Conservation (phyloP, 1,139 yeast genomes). For the Yamadazyma aaseri region DNA sequence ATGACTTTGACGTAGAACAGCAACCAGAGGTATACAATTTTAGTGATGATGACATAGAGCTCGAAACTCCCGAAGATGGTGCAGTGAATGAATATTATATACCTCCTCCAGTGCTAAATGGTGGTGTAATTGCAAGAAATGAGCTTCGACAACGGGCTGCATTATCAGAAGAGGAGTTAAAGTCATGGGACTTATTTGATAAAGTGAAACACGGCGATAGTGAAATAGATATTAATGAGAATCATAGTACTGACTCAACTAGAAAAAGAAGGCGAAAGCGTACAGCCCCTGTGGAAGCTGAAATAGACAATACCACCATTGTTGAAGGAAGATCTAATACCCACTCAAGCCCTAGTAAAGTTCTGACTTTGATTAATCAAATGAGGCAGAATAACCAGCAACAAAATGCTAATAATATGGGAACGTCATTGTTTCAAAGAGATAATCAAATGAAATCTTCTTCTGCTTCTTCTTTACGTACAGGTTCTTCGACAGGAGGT, state of each 20-base stretch:
- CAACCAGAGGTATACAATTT: constrained; percentile 1
- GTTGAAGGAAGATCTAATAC: constrained; percentile 5
- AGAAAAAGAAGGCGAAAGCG: constrained; percentile 27
- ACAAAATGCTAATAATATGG: not conserved
- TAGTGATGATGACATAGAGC: constrained; percentile 6
- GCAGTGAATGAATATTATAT: not conserved
- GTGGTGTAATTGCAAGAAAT: constrained; percentile 40
- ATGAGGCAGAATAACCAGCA: constrained; percentile 3
- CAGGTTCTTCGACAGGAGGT: constrained; percentile 11
- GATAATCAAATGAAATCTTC: constrained; percentile 1
- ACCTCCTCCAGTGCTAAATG: constrained; percentile 26
- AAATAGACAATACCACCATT: not conserved
- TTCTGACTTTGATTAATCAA: constrained; percentile 1
- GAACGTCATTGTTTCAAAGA: constrained; percentile 1
- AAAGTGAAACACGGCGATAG: constrained; percentile 22
- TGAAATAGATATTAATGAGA: constrained; percentile 7
- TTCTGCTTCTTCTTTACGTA: constrained; percentile 7
- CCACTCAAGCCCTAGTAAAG: constrained; percentile 10
- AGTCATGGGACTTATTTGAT: constrained; percentile 43
- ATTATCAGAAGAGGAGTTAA: constrained; percentile 36
- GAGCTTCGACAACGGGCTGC: constrained; percentile 32
- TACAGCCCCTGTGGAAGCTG: constrained; percentile 11
- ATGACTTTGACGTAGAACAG: constrained; percentile 15
- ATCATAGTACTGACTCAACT: constrained; percentile 1
- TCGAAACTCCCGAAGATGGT: not conserved